Percentiles rank a stretch among this genome's conserved stretches.
phyloP scores from a whole-genome alignment of 345 rosid genomes.

The Pugionium cornutum region DNA sequence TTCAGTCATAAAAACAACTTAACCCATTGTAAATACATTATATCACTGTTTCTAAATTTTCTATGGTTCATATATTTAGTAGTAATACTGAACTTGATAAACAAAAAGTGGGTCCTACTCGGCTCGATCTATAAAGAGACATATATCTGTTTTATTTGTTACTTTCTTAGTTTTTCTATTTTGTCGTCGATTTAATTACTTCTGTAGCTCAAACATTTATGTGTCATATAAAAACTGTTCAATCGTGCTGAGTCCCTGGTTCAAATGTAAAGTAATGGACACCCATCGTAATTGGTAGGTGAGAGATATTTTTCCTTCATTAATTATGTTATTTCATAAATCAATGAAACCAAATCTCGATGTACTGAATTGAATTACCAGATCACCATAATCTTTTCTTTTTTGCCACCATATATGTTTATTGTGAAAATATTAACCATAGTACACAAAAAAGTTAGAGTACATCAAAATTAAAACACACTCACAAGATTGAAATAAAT shows the following conservation, averaged over 20 bases:
- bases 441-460: too few relatives aligned
- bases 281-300: constrained; percentile 7
- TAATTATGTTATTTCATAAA: background rate
- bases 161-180: constrained; percentile 8
- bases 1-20: too few relatives aligned
- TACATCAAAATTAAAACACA: too few relatives aligned
- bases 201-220: background rate
- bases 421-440: too few relatives aligned
- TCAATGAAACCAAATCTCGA: background rate
- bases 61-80: background rate
- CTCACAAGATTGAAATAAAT: background rate
- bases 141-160: background rate
- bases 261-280: background rate
- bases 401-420: too few relatives aligned
- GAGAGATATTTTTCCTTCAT: constrained; percentile 17
- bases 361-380: too few relatives aligned
- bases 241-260: background rate
- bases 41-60: background rate
- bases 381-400: background rate
- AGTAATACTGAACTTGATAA: background rate
- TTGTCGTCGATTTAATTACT: background rate
- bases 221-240: background rate
- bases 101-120: background rate
- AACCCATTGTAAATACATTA: too few relatives aligned
- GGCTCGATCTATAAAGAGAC: background rate